These are phyloP conservation scores for Rhizopus stolonifer DNA, from an alignment of 371 early-diverging fungal genomes.

Conservation along the genomic window DNA sequence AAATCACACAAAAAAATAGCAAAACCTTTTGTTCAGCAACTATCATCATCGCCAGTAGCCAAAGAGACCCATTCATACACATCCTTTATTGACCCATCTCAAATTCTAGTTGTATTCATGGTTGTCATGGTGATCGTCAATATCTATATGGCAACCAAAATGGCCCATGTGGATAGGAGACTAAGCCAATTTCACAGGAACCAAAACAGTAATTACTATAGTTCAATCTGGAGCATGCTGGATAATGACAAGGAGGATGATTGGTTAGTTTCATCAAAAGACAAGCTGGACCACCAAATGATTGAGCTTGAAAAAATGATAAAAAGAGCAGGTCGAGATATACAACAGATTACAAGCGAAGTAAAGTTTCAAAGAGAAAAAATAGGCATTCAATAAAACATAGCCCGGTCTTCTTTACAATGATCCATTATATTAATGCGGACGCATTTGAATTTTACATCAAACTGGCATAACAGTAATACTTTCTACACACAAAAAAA, in stretches of 20 bases:
- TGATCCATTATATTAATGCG: too few species aligned
- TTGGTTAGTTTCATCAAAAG: neutral
- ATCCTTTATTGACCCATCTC: conserved; percentile 14
- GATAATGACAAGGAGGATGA: neutral
- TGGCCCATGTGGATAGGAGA: conserved; percentile 38
- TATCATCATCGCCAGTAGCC: neutral
- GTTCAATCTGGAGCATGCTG: neutral
- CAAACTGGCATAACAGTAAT: too few species aligned
- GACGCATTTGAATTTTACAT: too few species aligned
- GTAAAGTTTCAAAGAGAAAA: neutral
- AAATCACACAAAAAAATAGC: neutral
- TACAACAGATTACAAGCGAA: conserved; percentile 34
- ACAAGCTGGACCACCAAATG: conserved; percentile 20
- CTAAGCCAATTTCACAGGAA: conserved; percentile 12
- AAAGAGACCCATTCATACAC: neutral
- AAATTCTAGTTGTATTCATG: conserved; percentile 37
- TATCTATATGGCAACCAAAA: conserved; percentile 39
- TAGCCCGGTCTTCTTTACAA: too few species aligned
- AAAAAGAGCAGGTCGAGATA: conserved; percentile 33
- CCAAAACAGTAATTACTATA: neutral
- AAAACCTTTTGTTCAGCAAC: neutral
- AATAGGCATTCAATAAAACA: neutral
- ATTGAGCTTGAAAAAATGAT: conserved; percentile 40
- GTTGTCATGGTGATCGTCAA: conserved; percentile 35
- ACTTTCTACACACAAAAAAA: too few species aligned